phyloP scores from a whole-genome alignment of 2,329 filamentous ascomycete species.

The Plenodomus lindquistii region DNA sequence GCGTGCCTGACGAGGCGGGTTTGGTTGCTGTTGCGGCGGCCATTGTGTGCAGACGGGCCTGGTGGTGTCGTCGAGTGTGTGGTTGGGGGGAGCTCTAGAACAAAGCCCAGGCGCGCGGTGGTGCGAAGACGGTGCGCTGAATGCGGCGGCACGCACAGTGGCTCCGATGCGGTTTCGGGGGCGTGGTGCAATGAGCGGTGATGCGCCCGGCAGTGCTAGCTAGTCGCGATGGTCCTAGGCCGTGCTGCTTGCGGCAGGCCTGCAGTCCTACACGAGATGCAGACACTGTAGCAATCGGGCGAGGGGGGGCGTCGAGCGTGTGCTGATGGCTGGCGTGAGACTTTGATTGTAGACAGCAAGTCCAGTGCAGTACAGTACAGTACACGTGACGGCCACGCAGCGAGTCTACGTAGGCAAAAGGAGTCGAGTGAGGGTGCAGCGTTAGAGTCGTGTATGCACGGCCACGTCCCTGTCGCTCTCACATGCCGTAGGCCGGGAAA shows the following conservation, averaged over 20 bases:
- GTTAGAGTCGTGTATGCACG: constrained; percentile 26
- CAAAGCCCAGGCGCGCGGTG: constrained; percentile 9
- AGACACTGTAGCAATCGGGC: background rate
- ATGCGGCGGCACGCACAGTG: constrained; percentile 9
- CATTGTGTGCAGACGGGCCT: constrained; percentile 25
- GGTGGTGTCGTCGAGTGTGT: background rate
- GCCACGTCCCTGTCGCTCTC: constrained; percentile 1
- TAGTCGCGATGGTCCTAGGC: constrained; percentile 8
- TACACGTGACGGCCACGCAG: constrained; percentile 2
- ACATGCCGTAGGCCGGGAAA: constrained; percentile 23
- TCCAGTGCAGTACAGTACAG: background rate
- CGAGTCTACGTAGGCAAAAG: constrained; percentile 8
- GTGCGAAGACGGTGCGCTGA: constrained; percentile 15
- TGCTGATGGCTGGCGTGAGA: background rate
- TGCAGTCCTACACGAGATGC: background rate
- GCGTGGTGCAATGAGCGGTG: constrained; percentile 9
- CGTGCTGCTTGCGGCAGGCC: constrained; percentile 11
- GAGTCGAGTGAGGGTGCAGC: constrained; percentile 6
- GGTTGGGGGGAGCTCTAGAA: constrained; percentile 7
- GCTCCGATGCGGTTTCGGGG: constrained; percentile 17
- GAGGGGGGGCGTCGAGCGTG: background rate
- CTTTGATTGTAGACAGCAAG: background rate
- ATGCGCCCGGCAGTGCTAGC: constrained; percentile 6
- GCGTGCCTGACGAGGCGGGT: constrained; percentile 38
- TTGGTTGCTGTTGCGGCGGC: constrained; percentile 43